Evolutionary conservation across 257 asterid genomes (phyloP).

Genomic region (Lycium barbarum): DNA sequence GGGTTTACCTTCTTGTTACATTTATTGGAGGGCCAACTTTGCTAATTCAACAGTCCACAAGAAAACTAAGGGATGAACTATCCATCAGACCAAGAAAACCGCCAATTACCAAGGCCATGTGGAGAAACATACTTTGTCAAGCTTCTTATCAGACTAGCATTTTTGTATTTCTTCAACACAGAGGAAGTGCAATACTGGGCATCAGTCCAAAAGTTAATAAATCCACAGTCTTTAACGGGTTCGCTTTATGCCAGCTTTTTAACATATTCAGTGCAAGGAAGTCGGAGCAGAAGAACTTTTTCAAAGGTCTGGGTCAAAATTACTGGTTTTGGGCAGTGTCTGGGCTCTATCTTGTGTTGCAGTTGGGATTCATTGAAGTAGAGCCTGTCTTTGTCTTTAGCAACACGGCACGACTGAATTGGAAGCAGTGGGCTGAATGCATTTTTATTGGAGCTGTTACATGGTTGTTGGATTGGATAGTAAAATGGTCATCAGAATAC

Average conservation of each 20-base stretch:
- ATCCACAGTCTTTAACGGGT: slow-evolving; percentile 33
- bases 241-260: slow-evolving; percentile 25
- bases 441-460: neutral
- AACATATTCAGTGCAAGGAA: slow-evolving; percentile 20
- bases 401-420: neutral
- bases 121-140: slow-evolving; percentile 43
- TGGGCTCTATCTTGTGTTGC: slow-evolving; percentile 1
- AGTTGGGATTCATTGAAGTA: slow-evolving; percentile 6
- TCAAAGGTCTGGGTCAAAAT: slow-evolving; percentile 21
- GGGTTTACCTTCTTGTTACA: slow-evolving; percentile 43
- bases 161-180: slow-evolving; percentile 36
- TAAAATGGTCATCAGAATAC: neutral
- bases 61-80: neutral
- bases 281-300: slow-evolving; percentile 24
- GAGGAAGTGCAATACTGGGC: slow-evolving; percentile 37
- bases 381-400: neutral
- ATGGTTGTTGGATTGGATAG: neutral
- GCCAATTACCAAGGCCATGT: slow-evolving; percentile 41
- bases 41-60: slow-evolving; percentile 26
- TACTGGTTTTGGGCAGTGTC: slow-evolving; percentile 26
- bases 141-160: slow-evolving; percentile 41
- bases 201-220: slow-evolving; percentile 22
- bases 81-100: slow-evolving; percentile 7
- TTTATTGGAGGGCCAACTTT: slow-evolving; percentile 44
- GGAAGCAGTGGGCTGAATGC: slow-evolving; percentile 23